These are phyloP conservation scores for Karstenula rhodostoma DNA, from an alignment of 2,329 filamentous ascomycete species.

Conservation along the genomic window DNA sequence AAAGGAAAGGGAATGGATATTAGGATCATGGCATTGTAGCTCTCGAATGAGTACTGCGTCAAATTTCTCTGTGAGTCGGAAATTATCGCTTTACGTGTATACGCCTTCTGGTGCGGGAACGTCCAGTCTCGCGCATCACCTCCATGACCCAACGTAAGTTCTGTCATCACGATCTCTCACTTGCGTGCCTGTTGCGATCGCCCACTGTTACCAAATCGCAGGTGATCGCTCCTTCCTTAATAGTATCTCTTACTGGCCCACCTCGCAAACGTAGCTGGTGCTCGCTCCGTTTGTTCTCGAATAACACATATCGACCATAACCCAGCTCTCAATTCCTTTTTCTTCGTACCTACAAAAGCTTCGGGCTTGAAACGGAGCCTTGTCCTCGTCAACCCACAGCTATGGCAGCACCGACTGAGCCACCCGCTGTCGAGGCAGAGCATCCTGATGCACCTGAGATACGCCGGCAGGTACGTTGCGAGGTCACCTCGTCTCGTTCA, in stretches of 20 bases:
- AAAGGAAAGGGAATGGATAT: neutral
- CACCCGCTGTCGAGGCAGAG: constrained; percentile 19
- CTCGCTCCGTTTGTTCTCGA: neutral
- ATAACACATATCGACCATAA: neutral
- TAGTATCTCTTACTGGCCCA: neutral
- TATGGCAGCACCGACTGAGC: constrained; percentile 9
- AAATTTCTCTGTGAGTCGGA: neutral
- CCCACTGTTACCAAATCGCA: no score
- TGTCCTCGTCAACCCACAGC: neutral
- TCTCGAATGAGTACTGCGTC: neutral
- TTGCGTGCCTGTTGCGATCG: neutral
- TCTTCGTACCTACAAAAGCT: neutral
- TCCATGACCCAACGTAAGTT: neutral
- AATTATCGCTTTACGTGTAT: neutral
- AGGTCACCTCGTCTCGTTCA: neutral
- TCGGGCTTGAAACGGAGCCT: neutral
- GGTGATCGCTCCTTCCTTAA: constrained; percentile 3
- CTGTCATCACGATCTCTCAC: neutral
- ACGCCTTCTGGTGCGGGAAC: neutral
- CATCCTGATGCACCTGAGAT: constrained; percentile 40
- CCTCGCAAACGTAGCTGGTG: neutral
- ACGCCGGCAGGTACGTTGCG: constrained; percentile 38
- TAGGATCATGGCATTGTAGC: neutral
- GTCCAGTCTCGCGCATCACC: neutral
- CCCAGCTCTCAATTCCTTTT: neutral